These are phyloP conservation scores for Capsicum pubescens DNA, from an alignment of 257 asterid species.

Conservation along the genomic window DNA sequence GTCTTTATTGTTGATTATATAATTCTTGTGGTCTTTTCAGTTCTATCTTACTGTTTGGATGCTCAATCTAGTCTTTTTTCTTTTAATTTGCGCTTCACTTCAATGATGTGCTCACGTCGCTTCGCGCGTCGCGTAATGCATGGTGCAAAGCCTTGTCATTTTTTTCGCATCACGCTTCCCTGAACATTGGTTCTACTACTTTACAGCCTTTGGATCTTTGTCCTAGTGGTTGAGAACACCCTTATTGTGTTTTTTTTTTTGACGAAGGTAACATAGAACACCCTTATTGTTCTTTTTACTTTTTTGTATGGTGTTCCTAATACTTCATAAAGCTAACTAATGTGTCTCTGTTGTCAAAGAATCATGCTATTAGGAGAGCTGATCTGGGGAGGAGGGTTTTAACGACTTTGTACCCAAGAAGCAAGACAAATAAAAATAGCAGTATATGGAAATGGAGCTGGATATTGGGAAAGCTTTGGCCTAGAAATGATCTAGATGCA, in stretches of 20 bases:
- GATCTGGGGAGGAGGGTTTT: constrained; percentile 74
- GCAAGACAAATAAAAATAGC: constrained; percentile 41
- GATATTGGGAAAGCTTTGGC: constrained; percentile 71
- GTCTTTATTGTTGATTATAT: too few relatives aligned
- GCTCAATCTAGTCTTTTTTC: too few relatives aligned
- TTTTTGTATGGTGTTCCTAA: background rate
- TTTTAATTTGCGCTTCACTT: too few relatives aligned
- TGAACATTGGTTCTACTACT: background rate
- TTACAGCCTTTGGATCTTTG: background rate
- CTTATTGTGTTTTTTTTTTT: background rate
- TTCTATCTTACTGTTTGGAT: too few relatives aligned
- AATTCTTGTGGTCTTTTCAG: too few relatives aligned
- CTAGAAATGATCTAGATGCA: constrained; percentile 39
- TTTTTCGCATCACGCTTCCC: too few relatives aligned
- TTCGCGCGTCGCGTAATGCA: too few relatives aligned
- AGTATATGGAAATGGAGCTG: constrained; percentile 75
- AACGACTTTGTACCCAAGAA: constrained; percentile 71
- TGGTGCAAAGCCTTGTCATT: too few relatives aligned
- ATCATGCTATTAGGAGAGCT: constrained; percentile 95
- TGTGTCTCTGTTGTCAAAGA: constrained; percentile 51
- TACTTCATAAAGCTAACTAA: constrained; percentile 32
- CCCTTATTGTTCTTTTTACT: background rate
- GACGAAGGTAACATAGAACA: background rate
- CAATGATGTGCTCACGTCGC: too few relatives aligned
- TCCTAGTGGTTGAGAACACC: constrained; percentile 15